phyloP scores from a whole-genome alignment of 495 filamentous ascomycete genomes.

The Mycothermus thermophilus region DNA sequence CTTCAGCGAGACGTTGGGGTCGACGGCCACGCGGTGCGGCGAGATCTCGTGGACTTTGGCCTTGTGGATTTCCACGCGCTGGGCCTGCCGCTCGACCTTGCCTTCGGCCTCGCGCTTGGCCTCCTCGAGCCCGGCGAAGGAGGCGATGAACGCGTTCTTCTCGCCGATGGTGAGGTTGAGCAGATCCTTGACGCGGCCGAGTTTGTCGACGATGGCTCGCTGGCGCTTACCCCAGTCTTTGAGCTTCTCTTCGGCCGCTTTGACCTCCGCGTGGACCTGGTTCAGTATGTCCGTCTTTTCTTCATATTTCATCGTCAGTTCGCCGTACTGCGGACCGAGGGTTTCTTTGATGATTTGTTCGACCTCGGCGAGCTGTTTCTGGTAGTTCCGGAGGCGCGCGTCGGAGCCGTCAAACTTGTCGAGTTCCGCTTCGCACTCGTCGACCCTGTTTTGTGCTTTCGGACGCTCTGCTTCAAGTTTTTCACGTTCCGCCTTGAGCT shows the following conservation, averaged over 20 bases:
- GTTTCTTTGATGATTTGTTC: conserved; percentile 20
- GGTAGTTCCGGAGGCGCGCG: conserved; percentile 22
- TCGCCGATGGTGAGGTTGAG: conserved; percentile 42
- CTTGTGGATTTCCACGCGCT: conserved; percentile 50
- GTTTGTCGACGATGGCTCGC: conserved; percentile 47
- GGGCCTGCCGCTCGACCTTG: conserved; percentile 32
- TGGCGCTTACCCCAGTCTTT: conserved; percentile 28
- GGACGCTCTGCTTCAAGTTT: conserved; percentile 15
- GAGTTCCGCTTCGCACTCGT: conserved; percentile 20
- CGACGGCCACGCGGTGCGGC: no score
- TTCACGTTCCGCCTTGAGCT: conserved; percentile 29
- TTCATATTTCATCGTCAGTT: conserved; percentile 20
- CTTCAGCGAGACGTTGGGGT: no score
- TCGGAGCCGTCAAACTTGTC: conserved; percentile 34
- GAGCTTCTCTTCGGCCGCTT: conserved; percentile 15
- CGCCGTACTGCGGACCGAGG: conserved; percentile 29
- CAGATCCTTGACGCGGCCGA: conserved; percentile 32
- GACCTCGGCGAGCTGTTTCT: conserved; percentile 19
- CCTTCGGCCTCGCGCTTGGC: conserved; percentile 32
- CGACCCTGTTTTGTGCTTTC: conserved; percentile 13
- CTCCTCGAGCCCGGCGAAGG: conserved; percentile 34
- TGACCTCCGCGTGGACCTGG: conserved; percentile 17
- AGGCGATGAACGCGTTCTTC: conserved; percentile 51
- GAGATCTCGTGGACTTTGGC: conserved; percentile 49
- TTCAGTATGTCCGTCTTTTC: no score